These are phyloP conservation scores for Beauveria scarabaeidicola DNA, from an alignment of 2,329 filamentous ascomycete species.

Conservation along the genomic window DNA sequence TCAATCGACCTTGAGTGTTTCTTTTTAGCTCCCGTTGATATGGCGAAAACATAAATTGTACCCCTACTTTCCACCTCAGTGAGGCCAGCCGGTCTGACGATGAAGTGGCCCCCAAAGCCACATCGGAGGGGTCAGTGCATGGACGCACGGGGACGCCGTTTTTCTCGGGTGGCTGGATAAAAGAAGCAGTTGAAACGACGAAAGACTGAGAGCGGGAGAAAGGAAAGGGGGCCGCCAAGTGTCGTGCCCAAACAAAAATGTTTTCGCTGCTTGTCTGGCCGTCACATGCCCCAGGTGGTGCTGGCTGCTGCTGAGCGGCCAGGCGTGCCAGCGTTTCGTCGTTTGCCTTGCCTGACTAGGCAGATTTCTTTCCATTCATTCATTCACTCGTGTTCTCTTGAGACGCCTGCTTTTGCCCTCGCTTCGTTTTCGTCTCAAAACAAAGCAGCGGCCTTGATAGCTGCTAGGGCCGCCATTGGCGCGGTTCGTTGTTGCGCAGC, in stretches of 20 bases:
- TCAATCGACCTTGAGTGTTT: not conserved
- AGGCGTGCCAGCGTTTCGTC: not conserved
- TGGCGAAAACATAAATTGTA: too few species aligned
- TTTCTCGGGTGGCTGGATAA: not conserved
- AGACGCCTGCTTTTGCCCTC: not conserved
- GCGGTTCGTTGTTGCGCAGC: too few species aligned
- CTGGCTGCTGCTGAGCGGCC: not conserved
- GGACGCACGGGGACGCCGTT: too few species aligned
- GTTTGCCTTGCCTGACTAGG: not conserved
- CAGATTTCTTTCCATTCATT: not conserved
- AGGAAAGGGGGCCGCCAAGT: not conserved
- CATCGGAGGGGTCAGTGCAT: too few species aligned
- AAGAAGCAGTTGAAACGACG: not conserved
- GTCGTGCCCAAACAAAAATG: not conserved
- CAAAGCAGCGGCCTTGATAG: not conserved
- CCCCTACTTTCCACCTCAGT: too few species aligned
- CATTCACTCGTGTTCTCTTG: not conserved
- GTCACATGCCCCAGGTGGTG: not conserved
- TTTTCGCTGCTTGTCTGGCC: not conserved
- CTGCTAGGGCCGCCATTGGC: not conserved
- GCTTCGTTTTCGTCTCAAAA: too few species aligned
- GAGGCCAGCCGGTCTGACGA: not conserved
- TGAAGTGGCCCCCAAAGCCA: not conserved
- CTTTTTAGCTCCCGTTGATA: too few species aligned
- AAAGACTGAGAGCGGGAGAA: not conserved